Conservation (phyloP, 306 rosid species). For the Biancaea sappan region DNA sequence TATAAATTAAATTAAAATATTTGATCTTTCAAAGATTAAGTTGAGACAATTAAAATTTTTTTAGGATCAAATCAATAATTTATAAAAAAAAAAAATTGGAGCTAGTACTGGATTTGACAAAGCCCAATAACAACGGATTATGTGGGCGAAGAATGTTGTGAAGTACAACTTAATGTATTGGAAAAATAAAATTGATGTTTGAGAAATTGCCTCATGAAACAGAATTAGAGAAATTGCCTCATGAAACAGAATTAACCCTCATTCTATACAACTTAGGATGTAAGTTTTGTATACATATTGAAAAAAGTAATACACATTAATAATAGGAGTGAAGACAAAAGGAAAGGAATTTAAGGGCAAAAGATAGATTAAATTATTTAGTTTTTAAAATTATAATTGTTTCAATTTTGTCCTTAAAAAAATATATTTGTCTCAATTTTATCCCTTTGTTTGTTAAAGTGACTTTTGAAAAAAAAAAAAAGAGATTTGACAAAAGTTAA, state of each 20-base stretch:
- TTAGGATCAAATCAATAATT: too few species aligned
- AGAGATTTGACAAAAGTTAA: too few species aligned
- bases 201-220: constrained; percentile 2
- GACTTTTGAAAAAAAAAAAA: too few species aligned
- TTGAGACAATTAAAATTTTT: too few species aligned
- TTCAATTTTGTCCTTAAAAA: too few species aligned
- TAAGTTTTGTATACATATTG: constrained; percentile 1
- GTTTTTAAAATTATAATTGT: too few species aligned
- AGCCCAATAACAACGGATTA: not conserved
- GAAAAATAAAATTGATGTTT: not conserved
- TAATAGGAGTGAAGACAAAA: not conserved
- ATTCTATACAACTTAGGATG: constrained; percentile 15
- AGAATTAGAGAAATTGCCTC: not conserved
- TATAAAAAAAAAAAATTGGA: constrained; percentile 11
- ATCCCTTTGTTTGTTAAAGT: too few species aligned
- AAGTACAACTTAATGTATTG: not conserved
- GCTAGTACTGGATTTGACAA: constrained; percentile 14
- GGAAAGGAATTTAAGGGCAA: constrained; percentile 4
- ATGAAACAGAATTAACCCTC: constrained; percentile 4
- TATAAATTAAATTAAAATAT: too few species aligned
- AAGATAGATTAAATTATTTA: too few species aligned
- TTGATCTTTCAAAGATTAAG: too few species aligned
- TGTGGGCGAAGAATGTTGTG: not conserved
- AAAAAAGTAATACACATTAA: not conserved
- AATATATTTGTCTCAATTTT: too few species aligned